Base-by-base conservation (phyloP, 78 protist genomes). In the Dictyostelium brefeldianum region DNA sequence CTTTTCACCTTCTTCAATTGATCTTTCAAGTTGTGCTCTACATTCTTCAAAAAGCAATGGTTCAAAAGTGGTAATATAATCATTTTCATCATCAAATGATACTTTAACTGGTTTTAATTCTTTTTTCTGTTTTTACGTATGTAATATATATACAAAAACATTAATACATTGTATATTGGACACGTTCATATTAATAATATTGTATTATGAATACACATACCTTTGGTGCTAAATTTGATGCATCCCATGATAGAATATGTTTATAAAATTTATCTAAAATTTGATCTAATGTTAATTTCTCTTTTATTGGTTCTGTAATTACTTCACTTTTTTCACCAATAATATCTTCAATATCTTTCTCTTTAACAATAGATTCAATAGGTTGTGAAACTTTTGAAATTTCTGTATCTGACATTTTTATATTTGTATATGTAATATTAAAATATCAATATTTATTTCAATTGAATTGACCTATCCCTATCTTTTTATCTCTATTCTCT, bases 11-110 rank as follows among this genome's bases (percentile, higher is more conserved):
- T 87, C 93, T n/a, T 77, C 78, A 50, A 87, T 87, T 27, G 93
- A 48, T 87, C 93, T 74, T 64, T 87, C 93, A 41, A 87, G 73
- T 50, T 87, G 93, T 77, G 93, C 93, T 87, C 93, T 87, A 77
- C 93, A 87, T 77, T 87, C 93, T 77, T 87, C 93, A 17, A 87
- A 77, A 12, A 87, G n/a, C 78, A 87, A 77, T 77, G 93, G 93
- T 87, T 87, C 93, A 51, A 77, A 87, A 47, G 93, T 87, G 10
- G 69, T 20, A 10, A 77, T 64, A 77, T 87, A 87, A 77, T 87
- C 93, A 6, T 29, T 46, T 87, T 56, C 73, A 65, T 77, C 83
- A 36, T 43, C 14, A 87, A 87, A 87, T 62, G 71, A 50, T 50
- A 64, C 84, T 36, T 59, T 87, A 12, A 87, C 93, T 36, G 43